phyloP scores from a whole-genome alignment of 2,329 filamentous ascomycete genomes.

The Fusarium nygamai region DNA sequence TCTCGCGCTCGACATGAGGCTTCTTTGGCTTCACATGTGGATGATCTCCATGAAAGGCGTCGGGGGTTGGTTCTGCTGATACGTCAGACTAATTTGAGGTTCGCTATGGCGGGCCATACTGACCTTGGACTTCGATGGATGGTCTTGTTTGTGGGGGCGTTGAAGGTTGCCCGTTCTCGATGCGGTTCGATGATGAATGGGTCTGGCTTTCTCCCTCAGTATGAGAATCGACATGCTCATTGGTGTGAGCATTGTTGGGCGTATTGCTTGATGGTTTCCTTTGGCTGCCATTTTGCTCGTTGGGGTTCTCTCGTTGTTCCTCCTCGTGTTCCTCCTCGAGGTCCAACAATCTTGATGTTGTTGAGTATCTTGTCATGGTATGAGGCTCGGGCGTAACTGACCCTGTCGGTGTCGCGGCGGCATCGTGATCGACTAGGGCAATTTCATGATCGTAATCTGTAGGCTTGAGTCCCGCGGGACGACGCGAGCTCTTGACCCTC shows the following conservation, averaged over 20 bases:
- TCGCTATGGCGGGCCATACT: neutral
- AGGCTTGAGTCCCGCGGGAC: conserved; percentile 64
- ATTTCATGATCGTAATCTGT: conserved; percentile 78
- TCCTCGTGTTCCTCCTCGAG: conserved; percentile 30
- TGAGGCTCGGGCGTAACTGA: conserved; percentile 32
- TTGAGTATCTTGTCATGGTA: conserved; percentile 33
- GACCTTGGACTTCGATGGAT: conserved; percentile 49
- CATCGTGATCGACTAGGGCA: conserved; percentile 68
- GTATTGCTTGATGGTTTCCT: conserved; percentile 18
- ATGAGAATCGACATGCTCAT: conserved; percentile 19
- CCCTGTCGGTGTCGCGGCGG: conserved; percentile 37
- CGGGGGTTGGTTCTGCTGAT: conserved; percentile 45
- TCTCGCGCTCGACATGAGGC: conserved; percentile 55
- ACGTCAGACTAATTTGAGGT: conserved; percentile 12
- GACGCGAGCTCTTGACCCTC: conserved; percentile 61
- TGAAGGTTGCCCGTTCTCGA: conserved; percentile 14
- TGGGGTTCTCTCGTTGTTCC: neutral
- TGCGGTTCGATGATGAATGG: neutral
- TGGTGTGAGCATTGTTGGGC: neutral
- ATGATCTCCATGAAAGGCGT: conserved; percentile 33
- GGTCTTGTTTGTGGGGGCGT: conserved; percentile 41
- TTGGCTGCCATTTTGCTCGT: conserved; percentile 3
- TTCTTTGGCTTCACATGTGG: conserved; percentile 50
- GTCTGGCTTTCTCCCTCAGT: conserved; percentile 19
- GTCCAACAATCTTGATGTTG: conserved; percentile 38